Evolutionary conservation across 495 filamentous ascomycete species (phyloP).

Genomic region (Glonium stellatum): DNA sequence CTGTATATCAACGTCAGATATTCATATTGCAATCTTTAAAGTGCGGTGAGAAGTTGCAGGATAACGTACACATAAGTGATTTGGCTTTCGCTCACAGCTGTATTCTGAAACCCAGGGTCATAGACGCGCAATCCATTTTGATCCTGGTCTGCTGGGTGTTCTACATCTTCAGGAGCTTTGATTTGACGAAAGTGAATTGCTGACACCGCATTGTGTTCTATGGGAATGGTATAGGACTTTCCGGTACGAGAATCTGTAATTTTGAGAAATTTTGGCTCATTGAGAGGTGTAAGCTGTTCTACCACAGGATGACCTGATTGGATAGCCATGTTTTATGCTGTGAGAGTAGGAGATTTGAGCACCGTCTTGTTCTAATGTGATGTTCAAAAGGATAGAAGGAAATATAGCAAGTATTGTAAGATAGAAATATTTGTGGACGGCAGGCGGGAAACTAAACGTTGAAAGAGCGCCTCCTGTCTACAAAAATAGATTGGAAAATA

Average conservation of each 20-base stretch:
- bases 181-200: conserved; percentile 47
- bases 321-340: too few relatives aligned
- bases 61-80: conserved; percentile 48
- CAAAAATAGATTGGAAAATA: too few relatives aligned
- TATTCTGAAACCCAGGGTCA: conserved; percentile 52
- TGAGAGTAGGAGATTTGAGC: too few relatives aligned
- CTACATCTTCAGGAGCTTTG: conserved; percentile 24
- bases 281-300: too few relatives aligned
- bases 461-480: too few relatives aligned
- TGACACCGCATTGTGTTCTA: conserved; percentile 43
- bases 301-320: too few relatives aligned
- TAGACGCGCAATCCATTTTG: conserved; percentile 42
- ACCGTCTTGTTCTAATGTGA: too few relatives aligned
- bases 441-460: too few relatives aligned
- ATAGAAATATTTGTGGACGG: too few relatives aligned
- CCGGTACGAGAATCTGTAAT: conserved; percentile 47
- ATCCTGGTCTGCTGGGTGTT: conserved; percentile 30
- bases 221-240: conserved; percentile 45
- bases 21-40: neutral
- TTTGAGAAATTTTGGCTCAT: too few relatives aligned
- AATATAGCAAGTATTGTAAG: too few relatives aligned
- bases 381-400: too few relatives aligned
- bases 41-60: neutral
- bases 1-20: conserved; percentile 11
- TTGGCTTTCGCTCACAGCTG: conserved; percentile 39